A percentile compares a stretch with the other conserved stretches of the same genome.
phyloP scores from a whole-genome alignment of 306 rosid genomes.

The Vigna reflexopilosa region DNA sequence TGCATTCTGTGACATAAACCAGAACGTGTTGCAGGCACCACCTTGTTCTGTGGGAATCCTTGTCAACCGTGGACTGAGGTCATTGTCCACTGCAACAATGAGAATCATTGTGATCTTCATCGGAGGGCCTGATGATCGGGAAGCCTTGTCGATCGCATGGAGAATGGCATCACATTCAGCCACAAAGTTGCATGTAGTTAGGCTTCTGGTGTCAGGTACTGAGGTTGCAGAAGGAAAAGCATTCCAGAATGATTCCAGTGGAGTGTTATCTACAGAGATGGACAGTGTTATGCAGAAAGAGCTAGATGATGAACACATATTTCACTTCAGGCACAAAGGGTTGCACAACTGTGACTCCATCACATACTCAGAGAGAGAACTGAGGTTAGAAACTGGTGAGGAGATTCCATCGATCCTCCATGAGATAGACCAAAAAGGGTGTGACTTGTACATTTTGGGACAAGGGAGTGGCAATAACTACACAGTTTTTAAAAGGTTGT shows the following conservation, averaged over 20 bases:
- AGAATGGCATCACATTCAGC: constrained; percentile 54
- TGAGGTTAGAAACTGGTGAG: constrained; percentile 42
- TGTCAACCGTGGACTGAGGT: constrained; percentile 42
- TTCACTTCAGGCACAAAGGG: constrained; percentile 41
- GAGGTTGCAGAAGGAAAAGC: neutral
- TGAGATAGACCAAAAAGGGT: constrained; percentile 41
- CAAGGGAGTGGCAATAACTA: constrained; percentile 41
- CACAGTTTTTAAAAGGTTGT: neutral
- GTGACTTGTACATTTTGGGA: constrained; percentile 57
- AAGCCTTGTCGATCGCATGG: constrained; percentile 60
- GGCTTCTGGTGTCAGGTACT: constrained; percentile 37
- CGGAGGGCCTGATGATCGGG: constrained; percentile 63
- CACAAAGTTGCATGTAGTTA: constrained; percentile 43
- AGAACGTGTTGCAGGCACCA: constrained; percentile 32
- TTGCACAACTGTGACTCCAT: constrained; percentile 31
- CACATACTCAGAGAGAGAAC: constrained; percentile 36
- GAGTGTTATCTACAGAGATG: neutral
- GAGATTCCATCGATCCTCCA: constrained; percentile 39
- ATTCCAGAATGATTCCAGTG: neutral
- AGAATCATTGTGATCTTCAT: constrained; percentile 40
- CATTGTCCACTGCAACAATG: neutral
- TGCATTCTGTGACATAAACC: constrained; percentile 37
- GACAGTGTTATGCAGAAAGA: constrained; percentile 32
- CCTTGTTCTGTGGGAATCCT: constrained; percentile 54
- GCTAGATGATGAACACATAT: constrained; percentile 46